Conservation (phyloP, 495 filamentous ascomycete species). For the Xylaria grammica region DNA sequence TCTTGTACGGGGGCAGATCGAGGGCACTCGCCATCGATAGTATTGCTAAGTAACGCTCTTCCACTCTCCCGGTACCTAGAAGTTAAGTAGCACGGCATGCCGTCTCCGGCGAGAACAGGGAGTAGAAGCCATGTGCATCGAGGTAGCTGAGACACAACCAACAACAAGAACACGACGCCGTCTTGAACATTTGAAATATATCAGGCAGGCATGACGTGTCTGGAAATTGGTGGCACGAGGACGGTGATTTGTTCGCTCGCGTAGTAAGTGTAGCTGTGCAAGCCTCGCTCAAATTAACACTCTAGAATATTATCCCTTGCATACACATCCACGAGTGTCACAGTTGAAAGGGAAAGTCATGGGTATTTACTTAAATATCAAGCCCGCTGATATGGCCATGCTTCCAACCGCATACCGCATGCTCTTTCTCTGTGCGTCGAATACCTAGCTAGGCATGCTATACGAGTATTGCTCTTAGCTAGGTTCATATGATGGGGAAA, state of each 20-base stretch:
- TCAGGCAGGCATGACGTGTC: background rate
- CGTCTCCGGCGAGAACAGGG: background rate
- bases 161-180: background rate
- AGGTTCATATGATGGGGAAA: background rate
- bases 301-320: background rate
- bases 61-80: background rate
- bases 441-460: slow-evolving; percentile 2
- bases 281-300: background rate
- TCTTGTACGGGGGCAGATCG: background rate
- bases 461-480: background rate
- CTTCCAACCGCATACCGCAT: background rate
- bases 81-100: background rate
- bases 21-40: background rate
- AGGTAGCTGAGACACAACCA: background rate
- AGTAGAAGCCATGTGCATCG: background rate
- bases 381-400: background rate
- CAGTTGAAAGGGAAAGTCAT: background rate
- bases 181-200: background rate
- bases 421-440: background rate
- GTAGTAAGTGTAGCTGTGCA: background rate
- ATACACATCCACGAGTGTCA: background rate
- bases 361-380: slow-evolving; percentile 18
- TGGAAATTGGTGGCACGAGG: background rate
- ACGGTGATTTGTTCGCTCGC: background rate
- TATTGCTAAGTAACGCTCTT: background rate